Conservation (phyloP, 768 basidiomycete species). For the Xerocomus spinulosus region DNA sequence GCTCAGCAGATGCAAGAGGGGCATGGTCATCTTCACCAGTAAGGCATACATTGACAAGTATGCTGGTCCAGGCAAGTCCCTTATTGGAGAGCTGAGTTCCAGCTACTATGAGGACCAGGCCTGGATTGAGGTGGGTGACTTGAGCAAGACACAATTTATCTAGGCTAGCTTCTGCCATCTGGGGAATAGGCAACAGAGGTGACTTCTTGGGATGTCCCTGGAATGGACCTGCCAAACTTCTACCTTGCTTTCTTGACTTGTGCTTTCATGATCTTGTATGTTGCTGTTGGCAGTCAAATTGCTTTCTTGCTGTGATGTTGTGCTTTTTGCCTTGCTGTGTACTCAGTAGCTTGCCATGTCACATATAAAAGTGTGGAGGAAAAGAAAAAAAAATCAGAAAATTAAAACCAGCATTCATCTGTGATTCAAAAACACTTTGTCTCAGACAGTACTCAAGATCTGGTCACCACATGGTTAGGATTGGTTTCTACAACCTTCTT, state of each 20-base stretch:
- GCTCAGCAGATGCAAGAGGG: slow-evolving; percentile 74
- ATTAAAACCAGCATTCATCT: neutral
- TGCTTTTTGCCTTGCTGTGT: neutral
- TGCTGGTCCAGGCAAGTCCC: slow-evolving; percentile 45
- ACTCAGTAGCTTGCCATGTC: slow-evolving; percentile 1
- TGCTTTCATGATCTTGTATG: slow-evolving; percentile 5
- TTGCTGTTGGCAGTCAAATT: slow-evolving; percentile 10
- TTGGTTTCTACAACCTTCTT: neutral
- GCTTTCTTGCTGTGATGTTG: slow-evolving; percentile 15
- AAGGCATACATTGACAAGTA: slow-evolving; percentile 52
- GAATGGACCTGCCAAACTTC: no score
- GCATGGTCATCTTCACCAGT: slow-evolving; percentile 72
- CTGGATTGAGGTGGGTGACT: slow-evolving; percentile 35
- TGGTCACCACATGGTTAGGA: neutral
- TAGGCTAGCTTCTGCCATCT: slow-evolving; percentile 3
- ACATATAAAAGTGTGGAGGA: slow-evolving; percentile 8
- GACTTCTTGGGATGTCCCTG: no score
- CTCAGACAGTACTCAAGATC: no score
- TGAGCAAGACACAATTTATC: slow-evolving; percentile 21
- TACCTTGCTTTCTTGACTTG: neutral
- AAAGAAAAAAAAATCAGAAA: slow-evolving; percentile 8
- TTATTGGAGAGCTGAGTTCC: slow-evolving; percentile 38
- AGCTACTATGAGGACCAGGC: slow-evolving; percentile 29
- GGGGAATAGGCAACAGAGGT: no score
- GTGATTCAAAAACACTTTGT: no score